Conservation (phyloP, 1,139 yeast species). For the Candida sp. region DNA sequence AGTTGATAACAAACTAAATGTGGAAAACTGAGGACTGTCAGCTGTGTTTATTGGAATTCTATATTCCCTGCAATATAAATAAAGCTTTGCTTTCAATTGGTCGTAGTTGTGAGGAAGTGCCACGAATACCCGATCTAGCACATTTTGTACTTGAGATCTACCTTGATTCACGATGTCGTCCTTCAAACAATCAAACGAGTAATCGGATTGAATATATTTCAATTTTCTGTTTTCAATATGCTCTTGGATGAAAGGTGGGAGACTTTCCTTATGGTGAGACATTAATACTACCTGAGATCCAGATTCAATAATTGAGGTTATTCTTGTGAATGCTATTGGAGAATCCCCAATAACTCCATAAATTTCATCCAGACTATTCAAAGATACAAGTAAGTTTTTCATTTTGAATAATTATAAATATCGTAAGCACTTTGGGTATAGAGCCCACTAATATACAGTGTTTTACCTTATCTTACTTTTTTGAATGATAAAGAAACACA, state of each 20-base stretch:
- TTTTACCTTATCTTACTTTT: too few species aligned
- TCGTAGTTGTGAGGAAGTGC: slow-evolving; percentile 31
- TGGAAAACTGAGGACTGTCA: slow-evolving; percentile 68
- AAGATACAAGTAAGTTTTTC: slow-evolving; percentile 46
- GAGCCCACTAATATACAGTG: too few species aligned
- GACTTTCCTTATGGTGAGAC: slow-evolving; percentile 14
- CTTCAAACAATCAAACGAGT: background rate
- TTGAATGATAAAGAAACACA: too few species aligned
- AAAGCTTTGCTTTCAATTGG: slow-evolving; percentile 36
- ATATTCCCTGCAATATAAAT: slow-evolving; percentile 46
- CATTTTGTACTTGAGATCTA: slow-evolving; percentile 53
- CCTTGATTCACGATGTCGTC: slow-evolving; percentile 35
- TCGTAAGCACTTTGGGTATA: too few species aligned
- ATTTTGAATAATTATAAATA: slow-evolving; percentile 7
- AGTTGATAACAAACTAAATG: slow-evolving; percentile 76
- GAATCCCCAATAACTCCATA: slow-evolving; percentile 61
- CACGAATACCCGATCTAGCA: slow-evolving; percentile 78
- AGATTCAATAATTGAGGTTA: slow-evolving; percentile 43
- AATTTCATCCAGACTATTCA: slow-evolving; percentile 48
- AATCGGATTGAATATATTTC: slow-evolving; percentile 29
- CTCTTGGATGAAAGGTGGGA: slow-evolving; percentile 20
- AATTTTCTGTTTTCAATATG: slow-evolving; percentile 20
- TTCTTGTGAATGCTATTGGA: slow-evolving; percentile 50
- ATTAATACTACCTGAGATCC: slow-evolving; percentile 61
- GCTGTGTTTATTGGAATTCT: slow-evolving; percentile 83